Conservation (phyloP, 305 asterid genomes). For the Coffea humblotiana region DNA sequence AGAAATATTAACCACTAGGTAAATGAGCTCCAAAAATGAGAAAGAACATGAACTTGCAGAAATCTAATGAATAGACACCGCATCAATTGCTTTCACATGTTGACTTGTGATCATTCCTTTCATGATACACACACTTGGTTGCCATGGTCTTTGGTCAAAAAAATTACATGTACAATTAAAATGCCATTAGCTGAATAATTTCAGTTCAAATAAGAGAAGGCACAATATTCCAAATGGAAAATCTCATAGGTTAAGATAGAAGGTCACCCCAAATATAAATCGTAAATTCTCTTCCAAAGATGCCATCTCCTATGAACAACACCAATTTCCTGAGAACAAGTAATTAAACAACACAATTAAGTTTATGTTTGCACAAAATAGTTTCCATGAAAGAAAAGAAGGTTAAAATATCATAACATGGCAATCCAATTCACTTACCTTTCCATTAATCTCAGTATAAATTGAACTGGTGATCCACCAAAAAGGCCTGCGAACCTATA, state of each 20-base stretch:
- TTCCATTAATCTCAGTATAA: conserved; percentile 88
- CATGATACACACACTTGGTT: not conserved
- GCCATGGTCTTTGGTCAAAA: conserved; percentile 3
- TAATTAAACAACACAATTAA: conserved; percentile 2
- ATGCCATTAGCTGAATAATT: not conserved
- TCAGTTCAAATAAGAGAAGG: not conserved
- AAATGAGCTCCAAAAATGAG: not conserved
- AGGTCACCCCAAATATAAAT: conserved; percentile 89
- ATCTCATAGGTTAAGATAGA: not conserved
- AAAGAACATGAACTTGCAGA: not conserved
- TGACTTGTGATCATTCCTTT: not conserved
- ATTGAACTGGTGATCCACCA: conserved; percentile 99
- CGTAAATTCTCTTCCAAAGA: conserved; percentile 95
- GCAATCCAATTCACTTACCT: conserved; percentile 41
- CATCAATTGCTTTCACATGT: not conserved
- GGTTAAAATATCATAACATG: not conserved
- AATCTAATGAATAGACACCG: not conserved
- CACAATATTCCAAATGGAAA: not conserved
- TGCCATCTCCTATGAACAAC: conserved; percentile 99
- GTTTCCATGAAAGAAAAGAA: not conserved
- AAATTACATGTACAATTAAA: not conserved
- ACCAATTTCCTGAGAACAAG: conserved; percentile 71
- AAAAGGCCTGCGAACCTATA: conserved; percentile 90
- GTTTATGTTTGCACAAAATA: not conserved
- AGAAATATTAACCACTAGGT: no score